These are phyloP conservation scores for Blastobotrys ciferrii DNA, from an alignment of 1,139 yeast genomes.

Conservation along the genomic window DNA sequence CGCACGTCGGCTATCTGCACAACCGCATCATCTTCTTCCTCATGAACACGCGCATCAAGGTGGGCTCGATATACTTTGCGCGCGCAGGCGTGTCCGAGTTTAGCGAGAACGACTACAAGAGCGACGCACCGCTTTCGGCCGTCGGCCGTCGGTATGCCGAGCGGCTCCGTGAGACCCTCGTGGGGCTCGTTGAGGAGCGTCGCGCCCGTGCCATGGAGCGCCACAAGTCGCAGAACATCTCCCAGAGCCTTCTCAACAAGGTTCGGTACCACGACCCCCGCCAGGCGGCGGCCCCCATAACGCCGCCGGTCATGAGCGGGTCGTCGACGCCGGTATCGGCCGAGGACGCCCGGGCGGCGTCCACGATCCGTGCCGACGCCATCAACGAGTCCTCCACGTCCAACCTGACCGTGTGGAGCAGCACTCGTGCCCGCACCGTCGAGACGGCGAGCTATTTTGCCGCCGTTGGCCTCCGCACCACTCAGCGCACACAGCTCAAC, in stretches of 20 bases:
- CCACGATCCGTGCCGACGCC: slow-evolving; percentile 29
- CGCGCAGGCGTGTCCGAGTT: slow-evolving; percentile 45
- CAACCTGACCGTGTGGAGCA: slow-evolving; percentile 73
- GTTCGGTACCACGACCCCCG: slow-evolving; percentile 5
- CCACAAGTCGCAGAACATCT: slow-evolving; percentile 13
- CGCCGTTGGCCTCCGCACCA: slow-evolving; percentile 55
- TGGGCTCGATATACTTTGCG: slow-evolving; percentile 86
- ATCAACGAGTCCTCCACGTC: slow-evolving; percentile 26
- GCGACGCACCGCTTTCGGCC: slow-evolving; percentile 39
- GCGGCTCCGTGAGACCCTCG: slow-evolving; percentile 41
- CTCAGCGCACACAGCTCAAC: slow-evolving; percentile 78
- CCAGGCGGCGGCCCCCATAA: slow-evolving; percentile 15
- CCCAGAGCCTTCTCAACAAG: slow-evolving; percentile 14
- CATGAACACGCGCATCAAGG: slow-evolving; percentile 81
- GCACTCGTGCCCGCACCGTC: slow-evolving; percentile 78
- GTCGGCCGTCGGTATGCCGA: slow-evolving; percentile 41
- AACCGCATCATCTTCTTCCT: slow-evolving; percentile 86
- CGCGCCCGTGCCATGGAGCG: slow-evolving; percentile 21
- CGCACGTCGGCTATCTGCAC: slow-evolving; percentile 82
- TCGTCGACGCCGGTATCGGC: slow-evolving; percentile 29
- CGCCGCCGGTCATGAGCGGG: slow-evolving; percentile 28
- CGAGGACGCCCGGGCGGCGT: slow-evolving; percentile 29
- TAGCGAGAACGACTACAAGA: slow-evolving; percentile 33
- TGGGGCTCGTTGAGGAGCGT: slow-evolving; percentile 38
- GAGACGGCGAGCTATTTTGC: slow-evolving; percentile 73